phyloP scores from a whole-genome alignment of 2,329 filamentous ascomycete species.

The Cladosporium phlei region DNA sequence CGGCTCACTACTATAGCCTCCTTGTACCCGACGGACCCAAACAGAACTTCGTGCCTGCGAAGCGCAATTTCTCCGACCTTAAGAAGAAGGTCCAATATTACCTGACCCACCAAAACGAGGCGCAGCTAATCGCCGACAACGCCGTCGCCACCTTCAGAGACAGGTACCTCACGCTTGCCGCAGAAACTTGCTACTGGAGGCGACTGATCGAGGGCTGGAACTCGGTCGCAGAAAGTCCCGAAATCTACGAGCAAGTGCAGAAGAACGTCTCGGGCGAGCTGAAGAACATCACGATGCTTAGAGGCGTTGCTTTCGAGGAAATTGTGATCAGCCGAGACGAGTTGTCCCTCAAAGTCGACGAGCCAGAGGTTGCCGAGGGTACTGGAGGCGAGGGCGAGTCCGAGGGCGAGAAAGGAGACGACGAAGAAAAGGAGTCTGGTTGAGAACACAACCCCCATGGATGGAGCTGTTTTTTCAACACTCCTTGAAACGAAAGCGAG shows the following conservation, averaged over 20 bases:
- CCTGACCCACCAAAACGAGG: slow-evolving; percentile 4
- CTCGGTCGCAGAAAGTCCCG: not conserved
- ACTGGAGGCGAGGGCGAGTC: not conserved
- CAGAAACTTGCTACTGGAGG: slow-evolving; percentile 31
- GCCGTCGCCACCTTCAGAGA: slow-evolving; percentile 25
- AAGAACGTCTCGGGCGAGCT: slow-evolving; percentile 1
- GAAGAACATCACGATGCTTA: slow-evolving; percentile 6
- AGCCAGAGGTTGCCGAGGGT: not conserved
- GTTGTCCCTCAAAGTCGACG: not conserved
- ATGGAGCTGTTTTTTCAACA: not conserved
- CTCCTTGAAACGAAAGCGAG: too few species aligned
- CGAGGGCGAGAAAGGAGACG: not conserved
- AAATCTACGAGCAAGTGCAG: slow-evolving; percentile 9
- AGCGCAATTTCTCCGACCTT: slow-evolving; percentile 27
- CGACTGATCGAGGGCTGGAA: slow-evolving; percentile 28
- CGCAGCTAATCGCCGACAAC: slow-evolving; percentile 26
- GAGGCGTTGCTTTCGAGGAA: slow-evolving; percentile 9
- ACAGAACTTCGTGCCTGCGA: slow-evolving; percentile 28
- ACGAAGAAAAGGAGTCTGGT: not conserved
- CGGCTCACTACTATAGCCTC: slow-evolving; percentile 25
- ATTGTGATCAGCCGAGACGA: slow-evolving; percentile 3
- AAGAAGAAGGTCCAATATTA: slow-evolving; percentile 14
- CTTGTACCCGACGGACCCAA: slow-evolving; percentile 21
- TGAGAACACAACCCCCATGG: too few species aligned
- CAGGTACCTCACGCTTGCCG: slow-evolving; percentile 27